These are phyloP conservation scores for Usnea hakonensis DNA, from an alignment of 495 filamentous ascomycete species.

Conservation along the genomic window DNA sequence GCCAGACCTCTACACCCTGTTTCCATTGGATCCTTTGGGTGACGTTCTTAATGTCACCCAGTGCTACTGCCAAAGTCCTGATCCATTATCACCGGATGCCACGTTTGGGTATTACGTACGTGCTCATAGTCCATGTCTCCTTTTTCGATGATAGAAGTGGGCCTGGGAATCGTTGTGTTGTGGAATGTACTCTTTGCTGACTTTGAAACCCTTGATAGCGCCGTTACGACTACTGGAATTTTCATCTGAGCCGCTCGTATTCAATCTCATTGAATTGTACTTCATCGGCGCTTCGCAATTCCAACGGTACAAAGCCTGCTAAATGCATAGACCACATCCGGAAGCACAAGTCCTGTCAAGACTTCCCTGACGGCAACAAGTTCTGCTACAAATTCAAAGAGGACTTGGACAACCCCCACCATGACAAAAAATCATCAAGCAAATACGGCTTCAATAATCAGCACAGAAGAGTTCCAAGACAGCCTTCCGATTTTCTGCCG, in stretches of 20 bases:
- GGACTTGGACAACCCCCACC: neutral
- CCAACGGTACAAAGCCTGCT: neutral
- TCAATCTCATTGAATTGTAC: neutral
- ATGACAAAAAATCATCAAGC: neutral
- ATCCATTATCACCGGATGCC: neutral
- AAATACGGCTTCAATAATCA: neutral
- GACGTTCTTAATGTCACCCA: slow-evolving; percentile 1
- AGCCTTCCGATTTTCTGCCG: neutral
- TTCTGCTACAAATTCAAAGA: slow-evolving; percentile 1
- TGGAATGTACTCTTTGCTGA: neutral
- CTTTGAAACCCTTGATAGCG: neutral
- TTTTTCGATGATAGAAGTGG: neutral
- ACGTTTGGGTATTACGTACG: slow-evolving; percentile 4
- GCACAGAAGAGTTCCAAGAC: neutral
- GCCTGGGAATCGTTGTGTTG: neutral
- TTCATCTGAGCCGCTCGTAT: neutral
- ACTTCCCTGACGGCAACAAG: neutral
- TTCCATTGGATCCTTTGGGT: neutral
- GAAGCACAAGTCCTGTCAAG: neutral
- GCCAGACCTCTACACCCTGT: neutral
- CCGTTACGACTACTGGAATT: neutral
- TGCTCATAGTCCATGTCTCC: neutral
- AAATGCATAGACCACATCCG: neutral
- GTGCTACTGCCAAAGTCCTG: neutral
- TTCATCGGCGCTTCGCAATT: neutral